These are phyloP conservation scores for Cucumis melo DNA, from an alignment of 306 rosid genomes.

Conservation along the genomic window DNA sequence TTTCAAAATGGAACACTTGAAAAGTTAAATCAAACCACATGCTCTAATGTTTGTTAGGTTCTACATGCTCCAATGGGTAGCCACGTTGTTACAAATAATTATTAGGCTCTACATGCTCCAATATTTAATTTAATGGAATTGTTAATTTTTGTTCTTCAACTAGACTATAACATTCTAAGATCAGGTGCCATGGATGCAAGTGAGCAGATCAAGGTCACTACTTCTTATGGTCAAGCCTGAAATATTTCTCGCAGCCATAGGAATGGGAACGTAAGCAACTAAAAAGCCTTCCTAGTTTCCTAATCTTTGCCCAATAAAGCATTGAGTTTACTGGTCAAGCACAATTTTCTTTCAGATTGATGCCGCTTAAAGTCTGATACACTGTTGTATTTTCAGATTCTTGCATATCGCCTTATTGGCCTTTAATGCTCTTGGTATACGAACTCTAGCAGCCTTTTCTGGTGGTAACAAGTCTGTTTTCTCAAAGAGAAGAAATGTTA, in stretches of 20 bases:
- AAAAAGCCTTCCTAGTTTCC: not conserved
- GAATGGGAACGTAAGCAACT: slow-evolving; percentile 65
- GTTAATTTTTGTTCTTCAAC: not conserved
- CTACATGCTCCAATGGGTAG: not conserved
- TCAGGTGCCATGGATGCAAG: slow-evolving; percentile 97
- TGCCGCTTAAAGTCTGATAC: not conserved
- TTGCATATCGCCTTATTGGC: slow-evolving; percentile 54
- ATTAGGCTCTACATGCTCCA: not conserved
- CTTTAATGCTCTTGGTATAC: slow-evolving; percentile 38
- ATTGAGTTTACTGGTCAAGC: not conserved
- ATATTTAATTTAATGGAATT: not conserved
- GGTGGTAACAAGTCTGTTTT: slow-evolving; percentile 56
- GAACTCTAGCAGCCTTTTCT: slow-evolving; percentile 35
- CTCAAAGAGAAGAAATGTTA: slow-evolving; percentile 45
- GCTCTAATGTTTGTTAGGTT: not conserved
- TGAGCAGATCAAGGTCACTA: slow-evolving; percentile 77
- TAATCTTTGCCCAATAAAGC: not conserved
- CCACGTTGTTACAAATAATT: not conserved
- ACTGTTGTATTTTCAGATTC: slow-evolving; percentile 38
- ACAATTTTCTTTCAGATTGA: not conserved
- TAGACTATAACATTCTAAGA: slow-evolving; percentile 3
- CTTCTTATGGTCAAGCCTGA: slow-evolving; percentile 69
- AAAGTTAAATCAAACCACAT: too few species aligned
- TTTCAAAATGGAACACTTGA: too few species aligned
- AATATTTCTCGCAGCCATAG: slow-evolving; percentile 73